Conservation (phyloP, 192 early-diverging fungal species). For the Backusella mclennaniae region DNA sequence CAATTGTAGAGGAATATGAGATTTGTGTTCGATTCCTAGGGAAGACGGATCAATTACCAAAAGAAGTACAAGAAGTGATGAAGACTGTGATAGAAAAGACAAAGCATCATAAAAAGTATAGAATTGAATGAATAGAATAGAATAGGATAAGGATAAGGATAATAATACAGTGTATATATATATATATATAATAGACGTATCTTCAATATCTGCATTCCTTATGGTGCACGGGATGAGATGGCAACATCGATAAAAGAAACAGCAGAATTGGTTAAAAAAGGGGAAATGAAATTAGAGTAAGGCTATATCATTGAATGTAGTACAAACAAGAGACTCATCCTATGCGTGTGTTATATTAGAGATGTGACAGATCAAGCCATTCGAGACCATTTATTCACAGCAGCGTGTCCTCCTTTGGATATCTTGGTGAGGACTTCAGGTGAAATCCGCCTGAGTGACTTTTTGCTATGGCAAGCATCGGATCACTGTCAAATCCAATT, state of each 20-base stretch:
- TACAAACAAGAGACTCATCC: neutral
- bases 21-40: conserved; percentile 85
- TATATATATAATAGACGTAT: conserved; percentile 48
- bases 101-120: conserved; percentile 57
- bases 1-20: conserved; percentile 65
- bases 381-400: conserved; percentile 62
- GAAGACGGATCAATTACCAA: conserved; percentile 63
- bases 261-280: conserved; percentile 59
- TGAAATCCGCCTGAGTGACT: conserved; percentile 94
- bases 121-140: neutral
- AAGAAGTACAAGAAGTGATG: conserved; percentile 60
- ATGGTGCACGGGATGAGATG: conserved; percentile 92
- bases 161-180: neutral
- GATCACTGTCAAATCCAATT: conserved; percentile 81
- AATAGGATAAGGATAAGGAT: neutral
- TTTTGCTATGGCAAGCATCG: conserved; percentile 41
- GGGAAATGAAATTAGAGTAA: conserved; percentile 43
- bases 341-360: conserved; percentile 25
- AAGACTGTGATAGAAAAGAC: conserved; percentile 64
- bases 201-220: conserved; percentile 91
- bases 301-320: neutral
- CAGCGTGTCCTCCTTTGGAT: conserved; percentile 71
- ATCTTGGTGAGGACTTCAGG: conserved; percentile 92
- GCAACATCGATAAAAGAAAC: conserved; percentile 59
- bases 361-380: conserved; percentile 64